Evolutionary conservation across 768 basidiomycete genomes (phyloP).

Genomic region (Lenzites betulinus): DNA sequence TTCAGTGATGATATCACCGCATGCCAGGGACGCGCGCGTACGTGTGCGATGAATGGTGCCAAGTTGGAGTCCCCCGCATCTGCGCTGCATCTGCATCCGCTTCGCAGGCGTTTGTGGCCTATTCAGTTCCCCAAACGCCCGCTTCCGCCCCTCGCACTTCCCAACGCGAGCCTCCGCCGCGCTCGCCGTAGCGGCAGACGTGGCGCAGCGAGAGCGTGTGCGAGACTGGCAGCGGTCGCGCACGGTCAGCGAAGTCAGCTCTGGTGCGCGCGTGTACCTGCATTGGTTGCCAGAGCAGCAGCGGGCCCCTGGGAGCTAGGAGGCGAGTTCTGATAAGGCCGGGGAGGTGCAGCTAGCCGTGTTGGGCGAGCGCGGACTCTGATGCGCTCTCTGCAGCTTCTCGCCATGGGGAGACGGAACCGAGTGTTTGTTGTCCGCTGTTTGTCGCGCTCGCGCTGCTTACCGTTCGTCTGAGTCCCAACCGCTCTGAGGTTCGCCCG

Average conservation of each 20-base stretch:
- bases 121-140: background rate
- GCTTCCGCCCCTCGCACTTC: background rate
- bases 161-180: background rate
- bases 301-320: background rate
- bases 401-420: conserved; percentile 10
- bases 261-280: background rate
- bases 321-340: conserved; percentile 5
- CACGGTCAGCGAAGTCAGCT: background rate
- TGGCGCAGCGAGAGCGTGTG: background rate
- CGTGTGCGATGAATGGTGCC: background rate
- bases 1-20: conserved; percentile 16
- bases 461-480: conserved; percentile 13
- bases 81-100: background rate
- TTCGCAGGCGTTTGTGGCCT: background rate
- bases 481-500: conserved; percentile 1
- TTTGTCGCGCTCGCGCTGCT: conserved; percentile 15
- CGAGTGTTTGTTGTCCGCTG: conserved; percentile 18
- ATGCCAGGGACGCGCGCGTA: conserved; percentile 12
- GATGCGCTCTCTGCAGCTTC: background rate
- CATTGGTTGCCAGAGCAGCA: background rate
- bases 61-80: background rate
- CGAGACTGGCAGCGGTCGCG: background rate
- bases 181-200: background rate
- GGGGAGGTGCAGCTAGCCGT: background rate
- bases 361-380: conserved; percentile 1